These are phyloP conservation scores for Baudoinia panamericana DNA, from an alignment of 495 filamentous ascomycete genomes.

Conservation along the genomic window DNA sequence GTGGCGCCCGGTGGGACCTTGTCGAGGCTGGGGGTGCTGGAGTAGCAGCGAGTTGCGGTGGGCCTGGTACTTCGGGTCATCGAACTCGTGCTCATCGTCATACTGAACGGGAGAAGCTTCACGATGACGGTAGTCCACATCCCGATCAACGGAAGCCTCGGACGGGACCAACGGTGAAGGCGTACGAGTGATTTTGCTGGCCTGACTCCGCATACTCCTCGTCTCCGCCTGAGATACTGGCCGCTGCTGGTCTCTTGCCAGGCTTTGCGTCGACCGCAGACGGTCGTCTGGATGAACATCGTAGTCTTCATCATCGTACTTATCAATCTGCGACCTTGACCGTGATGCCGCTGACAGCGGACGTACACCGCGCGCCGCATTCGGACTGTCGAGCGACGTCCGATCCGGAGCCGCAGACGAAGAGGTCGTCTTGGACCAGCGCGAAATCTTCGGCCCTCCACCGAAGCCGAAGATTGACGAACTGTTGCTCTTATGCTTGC, in stretches of 20 bases:
- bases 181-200: slow-evolving; percentile 31
- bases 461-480: slow-evolving; percentile 69
- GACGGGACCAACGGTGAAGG: slow-evolving; percentile 49
- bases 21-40: slow-evolving; percentile 80
- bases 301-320: slow-evolving; percentile 43
- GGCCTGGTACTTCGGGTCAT: slow-evolving; percentile 81
- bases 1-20: slow-evolving; percentile 68
- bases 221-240: slow-evolving; percentile 18
- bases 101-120: slow-evolving; percentile 13
- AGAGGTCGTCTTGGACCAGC: slow-evolving; percentile 93
- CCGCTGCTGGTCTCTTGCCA: slow-evolving; percentile 30
- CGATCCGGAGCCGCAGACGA: slow-evolving; percentile 47
- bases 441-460: slow-evolving; percentile 64
- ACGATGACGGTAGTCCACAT: slow-evolving; percentile 6
- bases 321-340: slow-evolving; percentile 43
- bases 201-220: slow-evolving; percentile 23
- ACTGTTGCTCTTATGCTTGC: slow-evolving; percentile 81
- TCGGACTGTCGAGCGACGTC: slow-evolving; percentile 30
- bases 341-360: slow-evolving; percentile 42
- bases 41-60: slow-evolving; percentile 81
- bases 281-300: slow-evolving; percentile 58
- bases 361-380: slow-evolving; percentile 39
- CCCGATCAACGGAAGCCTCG: slow-evolving; percentile 4
- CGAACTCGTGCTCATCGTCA: slow-evolving; percentile 43
- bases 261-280: slow-evolving; percentile 52